Base-by-base conservation (phyloP, 169 alveolate species). In the Babesia caballi region DNA sequence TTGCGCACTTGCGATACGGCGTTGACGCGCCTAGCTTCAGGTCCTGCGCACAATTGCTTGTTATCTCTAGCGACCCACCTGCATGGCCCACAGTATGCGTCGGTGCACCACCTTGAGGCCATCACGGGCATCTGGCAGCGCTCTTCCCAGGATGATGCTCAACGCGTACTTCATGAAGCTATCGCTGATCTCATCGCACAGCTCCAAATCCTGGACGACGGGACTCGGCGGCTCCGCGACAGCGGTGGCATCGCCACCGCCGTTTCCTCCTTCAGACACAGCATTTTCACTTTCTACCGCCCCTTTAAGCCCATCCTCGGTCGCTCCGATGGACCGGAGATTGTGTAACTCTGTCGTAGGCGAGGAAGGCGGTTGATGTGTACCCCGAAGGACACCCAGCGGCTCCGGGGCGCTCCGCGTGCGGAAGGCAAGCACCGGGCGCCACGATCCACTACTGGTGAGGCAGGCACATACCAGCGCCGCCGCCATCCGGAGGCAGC, bases 21-120 rank as follows among this genome's bases (percentile, higher is more conserved):
- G 83, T 54, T 5, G 68, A 36, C 23, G 85, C 80, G 19, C 69
- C 47, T 50, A 87, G 87, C 25, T 76, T 82, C 66, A 87, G 68
- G 41, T 58, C 84, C 91, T 85, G 66, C 44, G 30, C 9, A 33
- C 4, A 2, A 6, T n/a, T 56, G 12, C 60, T 11, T 38, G 8
- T 36, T 5, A 11, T 6, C 11, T 4, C 5, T 1, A 40, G 4
- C 28, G 23, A 56, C 66, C 50, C 4, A 56, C 66, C 61, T 85
- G 83, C 95, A 91, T 91, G 27, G 94, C 94, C 91, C 91, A 91
- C 19, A 91, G 58, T 14, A 91, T 91, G 23, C 95, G 66, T 21
- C 95, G 59, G 36, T 91, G 95, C 6, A 91, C 95, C 11, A 90
- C 91, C 58, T 91, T 91, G 47, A 91, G 87, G 4, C 95, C 95